Evolutionary conservation across 2,329 filamentous ascomycete species (phyloP).

Genomic region (Fonsecaea erecta): DNA sequence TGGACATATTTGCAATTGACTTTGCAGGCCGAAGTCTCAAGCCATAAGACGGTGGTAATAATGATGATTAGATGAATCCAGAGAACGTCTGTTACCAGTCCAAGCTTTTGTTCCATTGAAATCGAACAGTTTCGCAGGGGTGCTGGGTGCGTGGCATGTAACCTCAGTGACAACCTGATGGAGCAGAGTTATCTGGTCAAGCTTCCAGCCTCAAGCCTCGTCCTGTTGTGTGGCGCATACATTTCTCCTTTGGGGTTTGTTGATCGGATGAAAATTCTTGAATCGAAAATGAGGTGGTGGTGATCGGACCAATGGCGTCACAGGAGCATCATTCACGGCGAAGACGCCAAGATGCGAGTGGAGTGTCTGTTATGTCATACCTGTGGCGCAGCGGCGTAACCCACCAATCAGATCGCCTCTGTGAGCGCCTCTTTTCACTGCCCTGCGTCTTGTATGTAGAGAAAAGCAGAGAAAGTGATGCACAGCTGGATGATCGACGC

Average conservation of each 20-base stretch:
- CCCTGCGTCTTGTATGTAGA: not conserved
- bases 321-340: not conserved
- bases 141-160: not conserved
- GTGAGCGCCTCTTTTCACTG: not conserved
- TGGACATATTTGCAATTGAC: conserved; percentile 32
- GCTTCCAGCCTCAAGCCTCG: not conserved
- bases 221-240: not conserved
- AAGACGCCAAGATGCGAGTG: not conserved
- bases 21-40: conserved; percentile 32
- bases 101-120: not conserved
- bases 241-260: not conserved
- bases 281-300: conserved; percentile 5
- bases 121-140: not conserved
- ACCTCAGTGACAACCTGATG: not conserved
- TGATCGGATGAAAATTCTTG: conserved; percentile 5
- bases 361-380: not conserved
- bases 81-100: not conserved
- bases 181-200: not conserved
- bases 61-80: conserved; percentile 30
- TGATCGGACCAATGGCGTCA: not conserved
- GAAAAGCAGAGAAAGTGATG: not conserved
- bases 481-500: not conserved
- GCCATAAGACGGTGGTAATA: conserved; percentile 22
- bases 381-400: not conserved
- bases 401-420: not conserved